Base-by-base conservation (phyloP, 306 rosid genomes). In the Sechiopsis laciniata region DNA sequence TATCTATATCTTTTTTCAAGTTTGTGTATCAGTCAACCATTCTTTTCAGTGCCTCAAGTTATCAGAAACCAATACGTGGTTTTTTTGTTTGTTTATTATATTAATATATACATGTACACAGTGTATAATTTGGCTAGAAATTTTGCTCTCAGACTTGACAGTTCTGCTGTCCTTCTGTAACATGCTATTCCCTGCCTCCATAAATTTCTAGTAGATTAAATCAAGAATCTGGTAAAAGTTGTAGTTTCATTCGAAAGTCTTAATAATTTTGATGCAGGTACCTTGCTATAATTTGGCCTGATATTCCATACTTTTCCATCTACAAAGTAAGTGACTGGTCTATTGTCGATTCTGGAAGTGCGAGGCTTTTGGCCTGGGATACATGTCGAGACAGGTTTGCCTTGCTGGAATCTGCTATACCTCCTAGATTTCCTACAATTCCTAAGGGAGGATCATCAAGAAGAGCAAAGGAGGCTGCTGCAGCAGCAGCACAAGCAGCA, bases 351-450 rank as follows among this genome's bases (percentile, higher is more conserved):
- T 91, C 99, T n/a, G 99, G 99, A 77, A 91, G 91, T 85, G 97
- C 99, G 62, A 88, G 97, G 81, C 95, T 95, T 80, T 89, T 95
- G 45, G 97, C 97, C 57, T 95, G 97, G 99, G 99, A 95, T 87
- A 82, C 96, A 50, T 95, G 99, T 82, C 90, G 88, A 80, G 97
- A 95, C 78, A 89, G 97, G 84, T 95, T 86, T 88, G 97, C 99
- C 71, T 83, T 95, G 80, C 82, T 95, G 83, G 99, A 95, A 81
- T 86, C 99, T 11, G 40, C 96, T 74, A 77, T 82, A 69, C 84
- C 92, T 78, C 92, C 96, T 78, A 90, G 96, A 84, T 79, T 95
- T 82, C 97, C 97, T 73, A 51, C 80, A 74, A 81, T 86, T 78
- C 91, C 90, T 8, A 95, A 91, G 82, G 99, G 98, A 37, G 77